Evolutionary conservation across 2,329 filamentous ascomycete genomes (phyloP), one percentile per base, ranked within the genome.

Genomic region (Mollisia scopiformis): DNA sequence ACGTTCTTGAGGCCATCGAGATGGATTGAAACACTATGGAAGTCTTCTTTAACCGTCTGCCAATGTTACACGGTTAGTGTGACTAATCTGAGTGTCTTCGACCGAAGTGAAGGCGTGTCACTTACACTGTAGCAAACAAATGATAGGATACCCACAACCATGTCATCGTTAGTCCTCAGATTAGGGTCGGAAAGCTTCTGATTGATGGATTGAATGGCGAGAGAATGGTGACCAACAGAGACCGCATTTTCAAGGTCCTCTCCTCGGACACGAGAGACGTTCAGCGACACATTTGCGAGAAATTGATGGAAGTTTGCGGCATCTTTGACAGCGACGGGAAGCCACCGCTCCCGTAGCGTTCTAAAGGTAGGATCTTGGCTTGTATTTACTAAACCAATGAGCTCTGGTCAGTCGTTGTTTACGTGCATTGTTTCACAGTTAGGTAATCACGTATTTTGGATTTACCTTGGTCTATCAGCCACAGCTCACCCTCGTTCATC

Each of bases 381-480:
- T 21, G 33, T 55, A 13, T 57, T 57, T 46, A 57, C 55, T 57
- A 19, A 21, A 35, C 7, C 25, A n/a, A 21, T 6, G n/a, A 19
- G 16, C 2, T 10, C 6, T n/a, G 10, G n/a, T 43, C 13, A 43
- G 39, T 43, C 8, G 6, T 43, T 43, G 39, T 21, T 43, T 43
- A 43, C n/a, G 7, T 10, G n/a, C 10, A 43, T 8, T 6, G 6
- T 21, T 11, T 43, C 39, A 43, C 6, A 10, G 16, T 19, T n/a
- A 43, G 3, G n/a, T 43, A 43, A 43, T 43, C n/a, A 23, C n/a
- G n/a, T 3, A 28, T n/a, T 49, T 25, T 13, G 13, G 23, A 41
- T 55, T 43, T 55, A 55, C 52, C 52, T 55, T 55, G 52, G 23
- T 55, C 52, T 4, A 55, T 55, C 35, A 55, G 52, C 35, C 35